Conservation (phyloP, 2,329 filamentous ascomycete genomes). For the Pestalotiopsis sp. region DNA sequence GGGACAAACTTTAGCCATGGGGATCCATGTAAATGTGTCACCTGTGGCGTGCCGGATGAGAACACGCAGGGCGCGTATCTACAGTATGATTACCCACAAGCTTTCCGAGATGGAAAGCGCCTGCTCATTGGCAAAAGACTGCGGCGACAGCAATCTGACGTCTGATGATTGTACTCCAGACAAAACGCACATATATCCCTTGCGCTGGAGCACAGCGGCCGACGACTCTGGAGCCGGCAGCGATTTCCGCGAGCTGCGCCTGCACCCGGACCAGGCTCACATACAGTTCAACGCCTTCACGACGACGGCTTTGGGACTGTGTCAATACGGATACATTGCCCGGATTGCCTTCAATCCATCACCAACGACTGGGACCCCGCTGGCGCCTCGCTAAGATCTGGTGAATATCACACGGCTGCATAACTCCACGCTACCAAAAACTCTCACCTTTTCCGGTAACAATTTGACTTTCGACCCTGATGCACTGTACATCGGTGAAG, state of each 20-base stretch:
- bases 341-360: constrained; percentile 41
- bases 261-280: constrained; percentile 47
- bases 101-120: constrained; percentile 40
- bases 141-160: constrained; percentile 32
- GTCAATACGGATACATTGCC: constrained; percentile 23
- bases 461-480: constrained; percentile 32
- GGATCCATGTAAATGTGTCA: constrained; percentile 50
- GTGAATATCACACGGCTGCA: constrained; percentile 39
- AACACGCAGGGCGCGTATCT: constrained; percentile 27
- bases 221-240: constrained; percentile 29
- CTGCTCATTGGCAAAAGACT: constrained; percentile 39
- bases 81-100: constrained; percentile 43
- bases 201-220: constrained; percentile 36
- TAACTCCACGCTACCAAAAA: constrained; percentile 21
- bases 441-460: constrained; percentile 26
- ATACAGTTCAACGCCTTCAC: constrained; percentile 44
- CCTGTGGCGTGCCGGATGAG: constrained; percentile 40
- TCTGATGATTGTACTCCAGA: constrained; percentile 40
- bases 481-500: constrained; percentile 42
- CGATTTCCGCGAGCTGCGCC: constrained; percentile 41
- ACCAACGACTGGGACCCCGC: constrained; percentile 31
- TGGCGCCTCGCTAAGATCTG: constrained; percentile 40
- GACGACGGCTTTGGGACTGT: constrained; percentile 19
- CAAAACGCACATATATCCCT: constrained; percentile 40
- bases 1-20: constrained; percentile 43